Conservation (phyloP, 2,329 filamentous ascomycete genomes). For the Trichoderma sp. region DNA sequence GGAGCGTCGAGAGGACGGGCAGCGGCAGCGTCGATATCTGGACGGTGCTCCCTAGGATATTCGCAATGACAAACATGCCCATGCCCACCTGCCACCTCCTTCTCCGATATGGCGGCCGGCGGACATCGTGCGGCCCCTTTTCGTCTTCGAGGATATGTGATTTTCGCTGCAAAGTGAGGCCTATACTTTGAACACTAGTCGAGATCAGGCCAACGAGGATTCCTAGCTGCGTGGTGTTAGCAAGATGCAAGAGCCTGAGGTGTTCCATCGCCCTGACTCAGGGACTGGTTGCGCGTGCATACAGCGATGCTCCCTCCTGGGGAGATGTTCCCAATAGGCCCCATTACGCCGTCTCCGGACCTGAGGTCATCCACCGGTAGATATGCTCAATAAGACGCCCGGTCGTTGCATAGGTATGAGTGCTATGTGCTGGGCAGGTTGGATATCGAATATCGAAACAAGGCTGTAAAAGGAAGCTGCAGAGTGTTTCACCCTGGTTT, state of each 20-base stretch:
- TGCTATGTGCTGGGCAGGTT: background rate
- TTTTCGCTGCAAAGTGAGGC: constrained; percentile 93
- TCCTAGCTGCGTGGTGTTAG: constrained; percentile 64
- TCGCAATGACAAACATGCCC: constrained; percentile 94
- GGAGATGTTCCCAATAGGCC: constrained; percentile 73
- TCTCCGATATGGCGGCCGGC: constrained; percentile 84
- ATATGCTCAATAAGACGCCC: constrained; percentile 23
- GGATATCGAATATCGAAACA: background rate
- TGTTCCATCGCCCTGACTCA: background rate
- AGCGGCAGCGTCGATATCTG: constrained; percentile 96
- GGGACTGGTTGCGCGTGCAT: constrained; percentile 38
- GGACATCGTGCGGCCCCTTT: constrained; percentile 75
- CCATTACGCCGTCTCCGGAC: constrained; percentile 58
- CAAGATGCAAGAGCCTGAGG: constrained; percentile 28
- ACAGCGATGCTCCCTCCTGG: constrained; percentile 77
- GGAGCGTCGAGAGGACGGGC: constrained; percentile 90
- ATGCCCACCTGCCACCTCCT: constrained; percentile 96
- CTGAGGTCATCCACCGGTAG: constrained; percentile 50
- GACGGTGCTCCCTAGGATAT: constrained; percentile 91
- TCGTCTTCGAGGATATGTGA: constrained; percentile 98
- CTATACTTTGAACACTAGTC: constrained; percentile 91
- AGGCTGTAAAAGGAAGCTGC: constrained; percentile 1
- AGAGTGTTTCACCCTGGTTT: background rate
- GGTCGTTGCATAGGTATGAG: constrained; percentile 33
- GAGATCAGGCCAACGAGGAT: constrained; percentile 91